Conservation (phyloP, 2,329 filamentous ascomycete species). For the Colletotrichum agaves region DNA sequence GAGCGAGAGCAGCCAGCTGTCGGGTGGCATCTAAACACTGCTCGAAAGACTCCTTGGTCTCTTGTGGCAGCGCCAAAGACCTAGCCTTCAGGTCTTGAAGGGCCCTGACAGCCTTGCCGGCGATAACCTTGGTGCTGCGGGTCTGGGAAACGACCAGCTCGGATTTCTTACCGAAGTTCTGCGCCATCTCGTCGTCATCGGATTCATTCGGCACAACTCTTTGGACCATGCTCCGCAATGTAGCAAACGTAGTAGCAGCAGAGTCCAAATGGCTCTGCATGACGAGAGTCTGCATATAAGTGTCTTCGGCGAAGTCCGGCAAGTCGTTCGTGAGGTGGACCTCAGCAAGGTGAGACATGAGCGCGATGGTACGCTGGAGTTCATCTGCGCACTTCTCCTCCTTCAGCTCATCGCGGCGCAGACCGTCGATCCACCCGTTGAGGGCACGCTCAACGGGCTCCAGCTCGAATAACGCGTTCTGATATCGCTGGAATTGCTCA, state of each 20-base stretch:
- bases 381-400: slow-evolving; percentile 85
- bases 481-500: slow-evolving; percentile 81
- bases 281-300: slow-evolving; percentile 80
- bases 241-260: slow-evolving; percentile 73
- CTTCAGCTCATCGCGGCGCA: slow-evolving; percentile 87
- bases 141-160: slow-evolving; percentile 80
- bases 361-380: slow-evolving; percentile 83
- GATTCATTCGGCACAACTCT: slow-evolving; percentile 63
- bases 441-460: slow-evolving; percentile 91
- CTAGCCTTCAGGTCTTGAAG: slow-evolving; percentile 81
- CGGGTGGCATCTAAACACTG: slow-evolving; percentile 72
- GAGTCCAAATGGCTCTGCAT: slow-evolving; percentile 87
- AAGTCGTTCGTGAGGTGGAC: slow-evolving; percentile 78
- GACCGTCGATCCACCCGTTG: slow-evolving; percentile 86
- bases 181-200: slow-evolving; percentile 74
- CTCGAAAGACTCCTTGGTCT: slow-evolving; percentile 76
- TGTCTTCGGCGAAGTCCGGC: slow-evolving; percentile 79
- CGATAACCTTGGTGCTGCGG: slow-evolving; percentile 84
- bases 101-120: slow-evolving; percentile 80
- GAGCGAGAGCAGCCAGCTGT: slow-evolving; percentile 73
- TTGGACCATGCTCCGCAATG: slow-evolving; percentile 74
- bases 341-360: slow-evolving; percentile 87
- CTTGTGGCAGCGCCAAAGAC: slow-evolving; percentile 77
- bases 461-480: slow-evolving; percentile 84
- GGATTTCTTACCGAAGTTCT: slow-evolving; percentile 75